Evolutionary conservation across 108 stramenopile genomes (phyloP), one percentile per base, ranked within the genome.

Genomic region (Asterionellopsis glacialis): DNA sequence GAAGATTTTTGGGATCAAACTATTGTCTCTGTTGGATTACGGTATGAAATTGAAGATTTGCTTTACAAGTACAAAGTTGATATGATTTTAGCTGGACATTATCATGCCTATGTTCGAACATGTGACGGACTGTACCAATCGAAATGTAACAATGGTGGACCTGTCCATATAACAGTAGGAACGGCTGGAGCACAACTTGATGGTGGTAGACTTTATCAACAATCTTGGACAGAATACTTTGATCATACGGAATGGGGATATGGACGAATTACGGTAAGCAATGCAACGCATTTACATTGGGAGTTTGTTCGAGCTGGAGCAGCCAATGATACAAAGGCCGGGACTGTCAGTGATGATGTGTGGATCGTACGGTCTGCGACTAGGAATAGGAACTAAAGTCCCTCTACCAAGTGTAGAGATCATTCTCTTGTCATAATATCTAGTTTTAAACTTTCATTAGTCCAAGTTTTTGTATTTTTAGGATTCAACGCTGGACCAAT

Each of bases 11-110:
- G 33, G 13, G 58, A 65, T 11, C 52, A 75, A 44, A 75, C 69
- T 48, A 57, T 48, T 12, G 81, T 90, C 1, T 73, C 70, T 11
- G 45, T 70, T 12, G 77, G 60, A 12, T 69, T 90, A 73, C 70
- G 80, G 43, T 38, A 70, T 42, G 78, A 83, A 54, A 62, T 95
- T 40, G 94, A 95, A 68, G 74, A 81, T 42, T 70, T 92, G 11
- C 56, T 95, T 14, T 45, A 68, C 28, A 51, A 64, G 12, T 59
- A 83, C 51, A 59, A 75, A 23, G 94, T 95, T 4, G 90, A 95
- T 56, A 39, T 90, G 26, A 71, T 83, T 23, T 43, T 95, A 11
- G 54, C 81, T 19, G 94, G 90, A 11, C 90, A 95, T 61, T 79
- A 79, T 64, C 94, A 95, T 60, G 61, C 70, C 13, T 91, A 91